These are phyloP conservation scores for Carex parvula DNA, from an alignment of 176 grass and related monocot species.

Conservation along the genomic window DNA sequence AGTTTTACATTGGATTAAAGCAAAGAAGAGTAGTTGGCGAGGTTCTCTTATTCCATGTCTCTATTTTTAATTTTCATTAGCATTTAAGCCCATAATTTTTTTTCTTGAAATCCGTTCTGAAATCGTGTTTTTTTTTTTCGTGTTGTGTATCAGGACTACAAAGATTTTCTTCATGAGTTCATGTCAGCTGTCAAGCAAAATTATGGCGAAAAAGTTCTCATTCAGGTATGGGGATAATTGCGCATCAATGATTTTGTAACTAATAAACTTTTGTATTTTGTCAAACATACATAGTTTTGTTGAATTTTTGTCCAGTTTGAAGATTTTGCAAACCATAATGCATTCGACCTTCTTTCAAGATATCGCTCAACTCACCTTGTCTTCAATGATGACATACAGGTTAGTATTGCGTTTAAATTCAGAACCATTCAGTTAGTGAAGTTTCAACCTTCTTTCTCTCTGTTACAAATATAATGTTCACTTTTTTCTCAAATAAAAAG, in stretches of 20 bases:
- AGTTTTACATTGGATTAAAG: constrained; percentile 80
- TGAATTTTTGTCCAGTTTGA: constrained; percentile 50
- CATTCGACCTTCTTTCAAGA: constrained; percentile 78
- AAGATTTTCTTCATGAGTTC: constrained; percentile 75
- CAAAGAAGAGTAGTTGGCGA: constrained; percentile 79
- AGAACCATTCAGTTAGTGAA: neutral
- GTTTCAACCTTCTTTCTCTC: neutral
- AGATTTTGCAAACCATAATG: constrained; percentile 91
- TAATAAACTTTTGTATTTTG: neutral
- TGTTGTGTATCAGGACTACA: constrained; percentile 58
- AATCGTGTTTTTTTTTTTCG: neutral
- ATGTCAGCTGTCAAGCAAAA: constrained; percentile 80
- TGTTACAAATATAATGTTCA: neutral
- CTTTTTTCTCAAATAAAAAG: neutral
- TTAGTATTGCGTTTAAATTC: constrained; percentile 7
- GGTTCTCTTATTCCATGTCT: constrained; percentile 27
- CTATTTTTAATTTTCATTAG: neutral
- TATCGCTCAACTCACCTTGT: constrained; percentile 73
- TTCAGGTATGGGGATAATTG: constrained; percentile 47
- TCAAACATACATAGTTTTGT: neutral
- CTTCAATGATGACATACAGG: constrained; percentile 99
- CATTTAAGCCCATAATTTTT: neutral
- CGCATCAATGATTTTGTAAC: neutral
- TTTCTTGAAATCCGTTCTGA: neutral
- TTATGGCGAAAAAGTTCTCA: constrained; percentile 83